Conservation (phyloP, 495 filamentous ascomycete species). For the Aspergillus haitiensis region DNA sequence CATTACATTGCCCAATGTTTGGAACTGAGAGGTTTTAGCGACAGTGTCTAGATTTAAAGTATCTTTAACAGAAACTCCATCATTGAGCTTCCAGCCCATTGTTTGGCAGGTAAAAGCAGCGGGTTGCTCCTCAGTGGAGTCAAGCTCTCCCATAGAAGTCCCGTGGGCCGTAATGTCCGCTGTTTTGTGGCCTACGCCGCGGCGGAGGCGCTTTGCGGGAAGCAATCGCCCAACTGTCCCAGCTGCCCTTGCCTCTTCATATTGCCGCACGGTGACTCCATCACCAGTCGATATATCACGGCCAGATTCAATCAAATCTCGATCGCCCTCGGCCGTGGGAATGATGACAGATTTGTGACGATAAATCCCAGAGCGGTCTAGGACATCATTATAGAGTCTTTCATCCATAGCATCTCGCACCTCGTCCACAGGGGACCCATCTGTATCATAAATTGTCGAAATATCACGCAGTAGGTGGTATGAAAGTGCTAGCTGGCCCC, state of each 20-base stretch:
- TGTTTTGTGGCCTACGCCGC: conserved; percentile 47
- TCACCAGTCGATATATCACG: conserved; percentile 72
- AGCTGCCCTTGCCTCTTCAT: conserved; percentile 58
- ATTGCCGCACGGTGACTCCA: conserved; percentile 67
- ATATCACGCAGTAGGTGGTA: conserved; percentile 84
- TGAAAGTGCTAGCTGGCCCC: conserved; percentile 83
- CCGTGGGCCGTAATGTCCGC: conserved; percentile 41
- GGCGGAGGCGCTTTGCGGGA: conserved; percentile 44
- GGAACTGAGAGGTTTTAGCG: conserved; percentile 57
- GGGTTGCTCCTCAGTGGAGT: conserved; percentile 61
- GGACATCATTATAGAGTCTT: conserved; percentile 87
- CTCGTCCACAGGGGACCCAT: conserved; percentile 77
- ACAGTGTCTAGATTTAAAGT: conserved; percentile 73
- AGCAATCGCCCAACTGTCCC: conserved; percentile 44
- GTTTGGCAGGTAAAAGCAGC: conserved; percentile 67
- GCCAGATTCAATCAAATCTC: conserved; percentile 77
- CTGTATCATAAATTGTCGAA: conserved; percentile 85
- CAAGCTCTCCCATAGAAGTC: conserved; percentile 56
- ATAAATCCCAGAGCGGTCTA: conserved; percentile 86
- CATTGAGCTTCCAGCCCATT: conserved; percentile 80
- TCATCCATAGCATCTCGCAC: conserved; percentile 80
- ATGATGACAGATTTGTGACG: conserved; percentile 69
- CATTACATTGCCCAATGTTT: conserved; percentile 84
- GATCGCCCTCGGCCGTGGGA: conserved; percentile 79
- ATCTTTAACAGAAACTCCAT: conserved; percentile 58